Base-by-base conservation (phyloP, 2,329 filamentous ascomycete genomes). In the Pseudocercospora musae region DNA sequence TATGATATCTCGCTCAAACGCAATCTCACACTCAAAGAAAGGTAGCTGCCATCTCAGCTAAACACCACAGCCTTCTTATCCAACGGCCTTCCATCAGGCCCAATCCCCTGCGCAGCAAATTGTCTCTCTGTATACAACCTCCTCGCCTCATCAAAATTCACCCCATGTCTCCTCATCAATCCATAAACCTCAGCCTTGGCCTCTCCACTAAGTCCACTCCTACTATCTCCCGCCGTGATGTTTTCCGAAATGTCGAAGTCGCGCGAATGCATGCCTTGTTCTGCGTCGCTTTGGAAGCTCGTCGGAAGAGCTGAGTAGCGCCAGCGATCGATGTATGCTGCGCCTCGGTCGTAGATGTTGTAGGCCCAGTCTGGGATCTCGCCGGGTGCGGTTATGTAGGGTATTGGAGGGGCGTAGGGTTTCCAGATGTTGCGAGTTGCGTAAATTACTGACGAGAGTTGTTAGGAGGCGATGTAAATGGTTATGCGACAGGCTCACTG, bases 1-100 rank as follows among this genome's bases (percentile, higher is more conserved):
- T 23, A 48, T 46, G n/a, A 48, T 25, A 21, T 11, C 21, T 48
- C 44, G 44, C 44, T 48, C 21, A 20, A 48, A 48, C 44, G 44
- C 44, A 23, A 23, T 48, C 18, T 18, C 44, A 48, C 15, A 48
- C 21, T 20, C 44, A 48, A 48, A 23, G 44, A 48, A 48, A 48
- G 11, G 18, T 13, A 13, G 44, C 21, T 18, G 18, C 44, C 18
- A 20, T 25, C 33, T 83, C 74, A 90, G 63, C 88, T 91, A 78
- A 98, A 98, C 74, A 91, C 96, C 63, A 98, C 92, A 74, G 96
- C 96, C 81, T 97, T 97, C 65, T 93, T 92, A 80, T 98, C 94
- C 74, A 87, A 85, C 65, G 95, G 95, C 70, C 88, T 80, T 4
- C 95, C 95, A 77, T 99, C 95, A 4, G 90, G 84, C 1, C 88